Conservation (phyloP, 176 grass and related monocot genomes). For the Bonia amplexicaulis region DNA sequence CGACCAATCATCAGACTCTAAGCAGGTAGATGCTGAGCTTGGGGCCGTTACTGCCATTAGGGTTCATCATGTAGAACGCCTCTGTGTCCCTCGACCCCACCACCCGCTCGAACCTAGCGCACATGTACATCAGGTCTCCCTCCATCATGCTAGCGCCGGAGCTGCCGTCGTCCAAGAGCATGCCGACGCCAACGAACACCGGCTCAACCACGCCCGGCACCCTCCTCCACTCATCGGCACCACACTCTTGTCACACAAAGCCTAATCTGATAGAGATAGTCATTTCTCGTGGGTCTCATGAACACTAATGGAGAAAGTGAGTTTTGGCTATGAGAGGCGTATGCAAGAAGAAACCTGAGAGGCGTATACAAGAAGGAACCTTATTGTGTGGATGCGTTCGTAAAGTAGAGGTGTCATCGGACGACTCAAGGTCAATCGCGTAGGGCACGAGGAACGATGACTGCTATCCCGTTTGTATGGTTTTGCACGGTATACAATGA, state of each 20-base stretch:
- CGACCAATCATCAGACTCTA: constrained; percentile 34
- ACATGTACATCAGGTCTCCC: constrained; percentile 89
- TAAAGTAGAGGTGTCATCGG: too few relatives aligned
- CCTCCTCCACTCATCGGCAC: constrained; percentile 49
- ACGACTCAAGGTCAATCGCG: too few relatives aligned
- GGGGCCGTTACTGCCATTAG: constrained; percentile 56
- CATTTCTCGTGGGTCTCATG: too few relatives aligned
- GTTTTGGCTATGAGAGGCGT: too few relatives aligned
- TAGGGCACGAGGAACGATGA: too few relatives aligned
- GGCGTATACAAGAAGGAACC: too few relatives aligned
- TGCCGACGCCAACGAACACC: constrained; percentile 66
- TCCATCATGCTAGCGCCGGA: not conserved
- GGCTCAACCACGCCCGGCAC: constrained; percentile 64
- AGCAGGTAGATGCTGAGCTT: constrained; percentile 92
- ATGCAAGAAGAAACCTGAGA: too few relatives aligned
- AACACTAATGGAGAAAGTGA: too few relatives aligned
- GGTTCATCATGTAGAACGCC: constrained; percentile 96
- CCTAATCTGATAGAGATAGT: too few relatives aligned
- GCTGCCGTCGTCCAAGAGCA: constrained; percentile 48
- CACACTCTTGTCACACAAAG: constrained; percentile 33
- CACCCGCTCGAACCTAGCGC: constrained; percentile 78
- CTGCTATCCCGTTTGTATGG: too few relatives aligned
- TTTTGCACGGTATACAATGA: too few relatives aligned
- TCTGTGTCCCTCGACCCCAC: constrained; percentile 73
- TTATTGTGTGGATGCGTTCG: too few relatives aligned